Base-by-base conservation (phyloP, 1,139 yeast species). In the Saccharomyces hybrid region DNA sequence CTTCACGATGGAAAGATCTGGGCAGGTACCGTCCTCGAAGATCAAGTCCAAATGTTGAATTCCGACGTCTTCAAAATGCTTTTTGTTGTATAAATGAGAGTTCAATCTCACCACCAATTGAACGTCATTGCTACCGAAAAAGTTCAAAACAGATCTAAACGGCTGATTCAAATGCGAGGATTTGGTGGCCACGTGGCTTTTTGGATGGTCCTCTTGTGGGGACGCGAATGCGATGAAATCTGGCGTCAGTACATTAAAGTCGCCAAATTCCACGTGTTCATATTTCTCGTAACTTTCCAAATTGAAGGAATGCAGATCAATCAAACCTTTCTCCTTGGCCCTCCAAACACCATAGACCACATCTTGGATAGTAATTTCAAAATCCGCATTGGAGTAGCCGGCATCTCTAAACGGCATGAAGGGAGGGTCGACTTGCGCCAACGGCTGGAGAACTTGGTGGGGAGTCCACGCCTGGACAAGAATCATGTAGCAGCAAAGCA, bases 141-240 rank as follows among this genome's bases (percentile, higher is more conserved):
- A 91, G 56, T 82, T 83, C 59, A 93, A 75, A 1, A 93, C 98
- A 63, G 86, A 86, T 61, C 77, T 79, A 70, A 91, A 90, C 0
- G 95, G 88, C 63, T 83, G 86, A 68, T 84, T 84, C 56, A 87
- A 67, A 62, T 66, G 70, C 5, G 67, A 55, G 32, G 64, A 64
- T 26, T 47, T 30, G n/a, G 69, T 38, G 57, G 62, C 64, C 27
- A 68, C 67, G 50, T 70, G 61, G 32, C 52, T 50, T 5, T 79
- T 75, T 23, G 80, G 74, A 57, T 77, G 75, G 53, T 81, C 78
- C 69, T 90, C 96, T 65, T 87, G 95, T 1, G 99, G 99, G 5
- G 97, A 89, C 14, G 99, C 99, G 78, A 93, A 93, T 34, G 99
- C 99, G 62, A 93, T 86, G 66, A 93, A 93, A 69, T 93, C 96